Conservation (phyloP, 2,329 filamentous ascomycete genomes). For the Epichloe typhina region DNA sequence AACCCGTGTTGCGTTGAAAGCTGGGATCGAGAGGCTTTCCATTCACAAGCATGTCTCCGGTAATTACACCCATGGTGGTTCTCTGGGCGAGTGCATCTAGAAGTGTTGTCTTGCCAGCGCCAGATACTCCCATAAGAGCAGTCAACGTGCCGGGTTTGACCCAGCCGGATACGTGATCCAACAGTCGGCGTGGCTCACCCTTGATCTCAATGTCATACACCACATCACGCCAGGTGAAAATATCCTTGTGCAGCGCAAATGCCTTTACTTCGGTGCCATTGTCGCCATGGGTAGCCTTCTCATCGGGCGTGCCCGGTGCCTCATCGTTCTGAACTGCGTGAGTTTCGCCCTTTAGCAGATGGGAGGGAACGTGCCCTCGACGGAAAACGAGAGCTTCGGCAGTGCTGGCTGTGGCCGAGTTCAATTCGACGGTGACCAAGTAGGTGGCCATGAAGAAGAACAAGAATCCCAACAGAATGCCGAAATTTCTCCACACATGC, state of each 20-base stretch:
- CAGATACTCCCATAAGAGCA: slow-evolving; percentile 55
- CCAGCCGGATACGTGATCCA: slow-evolving; percentile 76
- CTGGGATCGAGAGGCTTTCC: slow-evolving; percentile 40
- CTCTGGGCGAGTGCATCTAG: slow-evolving; percentile 32
- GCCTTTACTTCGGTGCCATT: slow-evolving; percentile 13
- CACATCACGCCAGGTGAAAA: slow-evolving; percentile 71
- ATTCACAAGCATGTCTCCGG: slow-evolving; percentile 53
- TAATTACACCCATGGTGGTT: slow-evolving; percentile 47
- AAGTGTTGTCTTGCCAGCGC: slow-evolving; percentile 31
- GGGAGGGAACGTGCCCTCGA: slow-evolving; percentile 35
- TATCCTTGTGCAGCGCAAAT: slow-evolving; percentile 33
- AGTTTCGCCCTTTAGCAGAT: slow-evolving; percentile 21
- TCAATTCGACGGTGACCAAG: slow-evolving; percentile 49
- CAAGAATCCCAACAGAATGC: slow-evolving; percentile 52
- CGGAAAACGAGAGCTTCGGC: slow-evolving; percentile 60
- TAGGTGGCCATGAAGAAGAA: slow-evolving; percentile 52
- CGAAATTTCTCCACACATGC: slow-evolving; percentile 55
- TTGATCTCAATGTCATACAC: slow-evolving; percentile 64
- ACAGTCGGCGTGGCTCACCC: slow-evolving; percentile 51
- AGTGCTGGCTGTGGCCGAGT: slow-evolving; percentile 47
- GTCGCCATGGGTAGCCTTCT: slow-evolving; percentile 6
- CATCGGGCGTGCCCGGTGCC: slow-evolving; percentile 12
- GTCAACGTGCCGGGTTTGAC: slow-evolving; percentile 82
- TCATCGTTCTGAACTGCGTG: slow-evolving; percentile 18
- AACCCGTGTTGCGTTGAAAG: slow-evolving; percentile 53